Evolutionary conservation across 192 early-diverging fungal genomes (phyloP).

Genomic region (Jimgerdemannia lactiflua): DNA sequence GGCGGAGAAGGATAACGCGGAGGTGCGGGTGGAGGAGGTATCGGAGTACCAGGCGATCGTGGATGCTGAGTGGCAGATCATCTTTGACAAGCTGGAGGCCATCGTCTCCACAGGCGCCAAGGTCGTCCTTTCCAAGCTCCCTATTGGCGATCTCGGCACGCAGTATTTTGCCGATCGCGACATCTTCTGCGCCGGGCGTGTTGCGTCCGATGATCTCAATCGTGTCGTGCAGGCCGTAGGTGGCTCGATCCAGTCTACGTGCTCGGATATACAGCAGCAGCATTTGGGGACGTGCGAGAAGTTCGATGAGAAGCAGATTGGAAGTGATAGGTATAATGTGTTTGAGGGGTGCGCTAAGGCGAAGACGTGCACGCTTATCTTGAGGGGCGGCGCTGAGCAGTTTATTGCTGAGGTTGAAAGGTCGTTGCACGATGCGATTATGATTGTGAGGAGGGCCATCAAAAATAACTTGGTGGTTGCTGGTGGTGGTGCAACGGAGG

Average conservation of each 20-base stretch:
- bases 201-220: conserved; percentile 87
- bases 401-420: conserved; percentile 99
- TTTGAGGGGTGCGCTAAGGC: conserved; percentile 93
- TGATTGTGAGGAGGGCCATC: conserved; percentile 97
- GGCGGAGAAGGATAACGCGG: conserved; percentile 99
- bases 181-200: conserved; percentile 99
- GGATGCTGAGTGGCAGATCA: conserved; percentile 99
- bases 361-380: conserved; percentile 93
- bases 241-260: conserved; percentile 88
- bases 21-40: conserved; percentile 95
- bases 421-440: conserved; percentile 98
- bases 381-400: conserved; percentile 98
- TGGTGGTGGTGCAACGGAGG: conserved; percentile 94
- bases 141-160: conserved; percentile 98
- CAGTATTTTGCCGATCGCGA: conserved; percentile 99
- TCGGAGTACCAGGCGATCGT: conserved; percentile 99
- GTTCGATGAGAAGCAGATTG: conserved; percentile 98
- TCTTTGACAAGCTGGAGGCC: conserved; percentile 96
- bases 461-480: conserved; percentile 96
- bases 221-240: conserved; percentile 96
- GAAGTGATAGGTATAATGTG: conserved; percentile 95
- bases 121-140: conserved; percentile 95
- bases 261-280: conserved; percentile 72
- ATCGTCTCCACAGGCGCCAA: conserved; percentile 95
- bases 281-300: conserved; percentile 87